Conservation (phyloP, 2,329 filamentous ascomycete species). For the Dactylellina leptospora region DNA sequence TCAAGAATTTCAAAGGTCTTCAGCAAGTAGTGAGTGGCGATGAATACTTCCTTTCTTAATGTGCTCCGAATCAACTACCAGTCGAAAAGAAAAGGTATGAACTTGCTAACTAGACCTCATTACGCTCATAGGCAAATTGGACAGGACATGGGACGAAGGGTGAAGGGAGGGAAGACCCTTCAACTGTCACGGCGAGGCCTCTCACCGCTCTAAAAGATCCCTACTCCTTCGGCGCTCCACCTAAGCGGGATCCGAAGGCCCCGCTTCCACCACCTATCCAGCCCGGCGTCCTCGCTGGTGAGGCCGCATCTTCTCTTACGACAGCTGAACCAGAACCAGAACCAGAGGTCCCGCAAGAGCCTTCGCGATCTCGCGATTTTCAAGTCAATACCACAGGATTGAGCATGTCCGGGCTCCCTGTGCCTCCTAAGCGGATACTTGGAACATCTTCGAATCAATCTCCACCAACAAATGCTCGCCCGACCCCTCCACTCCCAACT, state of each 20-base stretch:
- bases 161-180: slow-evolving; percentile 59
- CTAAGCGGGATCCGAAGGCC: slow-evolving; percentile 69
- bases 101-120: slow-evolving; percentile 55
- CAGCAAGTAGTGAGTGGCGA: slow-evolving; percentile 65
- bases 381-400: slow-evolving; percentile 75
- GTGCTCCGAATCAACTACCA: not conserved
- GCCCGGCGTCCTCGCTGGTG: slow-evolving; percentile 1
- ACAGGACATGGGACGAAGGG: slow-evolving; percentile 65
- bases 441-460: slow-evolving; percentile 27
- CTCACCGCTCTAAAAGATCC: slow-evolving; percentile 78
- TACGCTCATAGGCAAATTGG: slow-evolving; percentile 66
- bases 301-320: slow-evolving; percentile 58
- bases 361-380: slow-evolving; percentile 71
- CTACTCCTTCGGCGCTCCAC: slow-evolving; percentile 79
- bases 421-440: slow-evolving; percentile 68
- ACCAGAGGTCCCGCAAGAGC: slow-evolving; percentile 57
- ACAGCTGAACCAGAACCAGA: slow-evolving; percentile 60
- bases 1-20: slow-evolving; percentile 66
- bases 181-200: slow-evolving; percentile 66
- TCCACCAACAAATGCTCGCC: slow-evolving; percentile 55
- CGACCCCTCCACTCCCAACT: slow-evolving; percentile 40
- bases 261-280: slow-evolving; percentile 59
- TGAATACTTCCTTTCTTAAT: slow-evolving; percentile 4
- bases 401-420: slow-evolving; percentile 73
- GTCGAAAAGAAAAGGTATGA: too few species aligned